Evolutionary conservation across 805 yeast species (phyloP).

Genomic region (Candida corydali): DNA sequence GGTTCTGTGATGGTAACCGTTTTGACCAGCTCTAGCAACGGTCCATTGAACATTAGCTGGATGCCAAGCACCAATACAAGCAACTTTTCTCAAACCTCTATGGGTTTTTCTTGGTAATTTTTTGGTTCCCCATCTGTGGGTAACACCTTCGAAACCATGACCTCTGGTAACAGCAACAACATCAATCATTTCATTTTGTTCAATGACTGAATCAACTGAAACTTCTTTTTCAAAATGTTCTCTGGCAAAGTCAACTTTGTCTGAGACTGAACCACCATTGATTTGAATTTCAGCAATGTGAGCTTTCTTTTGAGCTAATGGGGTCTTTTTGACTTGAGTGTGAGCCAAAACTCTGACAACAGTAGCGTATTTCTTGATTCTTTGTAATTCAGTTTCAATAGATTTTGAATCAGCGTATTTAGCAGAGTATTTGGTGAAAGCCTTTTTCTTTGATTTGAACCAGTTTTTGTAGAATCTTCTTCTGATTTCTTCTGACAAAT

Average conservation of each 20-base stretch:
- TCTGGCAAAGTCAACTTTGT: slow-evolving; percentile 97
- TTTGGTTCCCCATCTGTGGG: slow-evolving; percentile 99
- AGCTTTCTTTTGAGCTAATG: slow-evolving; percentile 98
- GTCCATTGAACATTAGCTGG: slow-evolving; percentile 99
- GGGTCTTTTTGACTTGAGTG: slow-evolving; percentile 99
- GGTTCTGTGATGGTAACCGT: slow-evolving; percentile 99
- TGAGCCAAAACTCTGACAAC: slow-evolving; percentile 99
- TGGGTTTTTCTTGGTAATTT: slow-evolving; percentile 99
- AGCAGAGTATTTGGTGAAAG: slow-evolving; percentile 99
- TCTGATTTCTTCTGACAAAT: slow-evolving; percentile 97
- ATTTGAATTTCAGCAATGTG: slow-evolving; percentile 99
- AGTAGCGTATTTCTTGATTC: slow-evolving; percentile 96
- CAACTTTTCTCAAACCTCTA: slow-evolving; percentile 99
- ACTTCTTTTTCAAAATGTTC: slow-evolving; percentile 99
- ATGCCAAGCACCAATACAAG: slow-evolving; percentile 99
- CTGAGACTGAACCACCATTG: slow-evolving; percentile 98
- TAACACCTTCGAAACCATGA: slow-evolving; percentile 99
- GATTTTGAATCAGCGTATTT: slow-evolving; percentile 92
- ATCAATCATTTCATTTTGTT: slow-evolving; percentile 98
- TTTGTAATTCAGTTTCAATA: slow-evolving; percentile 93
- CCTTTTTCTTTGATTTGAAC: slow-evolving; percentile 99
- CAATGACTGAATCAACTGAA: slow-evolving; percentile 91
- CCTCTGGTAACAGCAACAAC: slow-evolving; percentile 99
- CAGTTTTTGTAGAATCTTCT: slow-evolving; percentile 99
- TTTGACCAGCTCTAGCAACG: slow-evolving; percentile 99